Base-by-base conservation (phyloP, 2,329 filamentous ascomycete species). In the Hymenoscyphus infarciens region DNA sequence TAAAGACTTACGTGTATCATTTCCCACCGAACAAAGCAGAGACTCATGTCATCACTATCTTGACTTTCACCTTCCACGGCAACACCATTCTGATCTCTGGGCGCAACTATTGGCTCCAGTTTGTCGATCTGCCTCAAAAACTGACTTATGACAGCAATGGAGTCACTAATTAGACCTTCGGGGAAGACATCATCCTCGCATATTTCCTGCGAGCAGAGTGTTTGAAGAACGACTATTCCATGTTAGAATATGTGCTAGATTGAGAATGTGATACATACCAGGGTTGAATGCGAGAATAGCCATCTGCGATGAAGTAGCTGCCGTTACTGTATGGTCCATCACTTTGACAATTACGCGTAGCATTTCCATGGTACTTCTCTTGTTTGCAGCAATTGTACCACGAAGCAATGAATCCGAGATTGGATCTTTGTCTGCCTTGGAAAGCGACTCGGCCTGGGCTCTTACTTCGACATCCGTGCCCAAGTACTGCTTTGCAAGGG, bases 401-500 rank as follows among this genome's bases (percentile, higher is more conserved):
- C 66, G 65, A 8, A 65, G 54, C 8, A 55, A 45, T 22, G 58
- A 54, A 57, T 68, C 65, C 6, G 67, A 53, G 11, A 68, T 62
- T 13, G 55, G 52, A n/a, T 60, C 35, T 42, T 59, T 60, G 15
- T 49, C 61, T 11, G 10, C 22, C 25, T 53, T 57, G 15, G 57
- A 52, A 42, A 65, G 61, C 22, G 33, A 15, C 15, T 67, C 63
- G 29, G 69, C 69, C 61, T 71, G 69, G 39, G 64, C 59, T 6
- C 70, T 64, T 33, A 67, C 56, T 53, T 71, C 66, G 29, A 59
- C 19, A 31, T 72, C 72, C 31, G 65, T 61, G 5, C 63, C 59
- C 7, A 81, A 76, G 68, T 84, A 86, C 65, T 88, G 84, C 7
- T 82, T 77, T 49, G 86, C 73, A 25, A 85, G 78, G 62, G 84